phyloP scores from a whole-genome alignment of 2,329 filamentous ascomycete genomes.

The Claviceps sp. region DNA sequence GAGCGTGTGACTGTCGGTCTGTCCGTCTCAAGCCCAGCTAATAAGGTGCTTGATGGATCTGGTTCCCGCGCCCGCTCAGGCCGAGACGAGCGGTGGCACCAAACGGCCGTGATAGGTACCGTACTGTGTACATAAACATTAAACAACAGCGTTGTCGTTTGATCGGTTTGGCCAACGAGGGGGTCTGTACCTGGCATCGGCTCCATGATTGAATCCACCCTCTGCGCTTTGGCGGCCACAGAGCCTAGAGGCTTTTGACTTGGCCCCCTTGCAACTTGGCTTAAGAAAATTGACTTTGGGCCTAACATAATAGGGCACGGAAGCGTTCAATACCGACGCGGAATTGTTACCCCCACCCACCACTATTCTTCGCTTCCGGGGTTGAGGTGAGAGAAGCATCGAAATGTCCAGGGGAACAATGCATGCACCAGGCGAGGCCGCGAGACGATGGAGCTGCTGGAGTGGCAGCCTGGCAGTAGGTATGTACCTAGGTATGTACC shows the following conservation, averaged over 20 bases:
- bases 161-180: not conserved
- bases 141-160: not conserved
- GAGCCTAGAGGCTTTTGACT: not conserved
- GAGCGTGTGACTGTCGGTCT: not conserved
- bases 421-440: not conserved
- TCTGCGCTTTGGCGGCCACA: not conserved
- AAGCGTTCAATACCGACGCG: not conserved
- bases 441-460: not conserved
- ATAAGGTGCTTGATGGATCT: not conserved
- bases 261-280: not conserved
- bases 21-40: not conserved
- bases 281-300: not conserved
- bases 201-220: not conserved
- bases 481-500: not conserved
- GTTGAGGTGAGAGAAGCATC: not conserved
- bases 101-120: not conserved
- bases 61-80: not conserved
- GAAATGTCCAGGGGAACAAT: not conserved
- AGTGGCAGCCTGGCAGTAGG: not conserved
- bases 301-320: slow-evolving; percentile 1
- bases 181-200: not conserved
- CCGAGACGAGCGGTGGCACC: not conserved
- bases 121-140: not conserved
- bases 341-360: not conserved
- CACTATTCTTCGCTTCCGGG: not conserved